Evolutionary conservation across 73 alveolate genomes (phyloP).

Genomic region (Stentor roeselii): DNA sequence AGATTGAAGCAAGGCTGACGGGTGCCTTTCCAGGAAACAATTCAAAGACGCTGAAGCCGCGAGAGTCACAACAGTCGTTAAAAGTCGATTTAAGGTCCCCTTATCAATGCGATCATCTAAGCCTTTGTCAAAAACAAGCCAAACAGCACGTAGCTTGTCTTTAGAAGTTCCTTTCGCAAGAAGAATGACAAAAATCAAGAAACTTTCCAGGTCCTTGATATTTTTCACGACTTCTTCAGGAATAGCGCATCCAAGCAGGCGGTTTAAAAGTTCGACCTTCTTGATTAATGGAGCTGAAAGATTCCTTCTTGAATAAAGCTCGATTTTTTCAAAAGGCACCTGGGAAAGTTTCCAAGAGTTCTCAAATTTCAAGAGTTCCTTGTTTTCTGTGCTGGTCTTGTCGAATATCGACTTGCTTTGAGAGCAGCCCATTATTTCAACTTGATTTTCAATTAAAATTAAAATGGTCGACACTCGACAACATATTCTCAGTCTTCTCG

Average conservation of each 20-base stretch:
- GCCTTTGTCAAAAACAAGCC: neutral
- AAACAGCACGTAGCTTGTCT: neutral
- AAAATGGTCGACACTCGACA: neutral
- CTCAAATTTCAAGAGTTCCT: neutral
- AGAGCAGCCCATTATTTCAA: constrained; percentile 30
- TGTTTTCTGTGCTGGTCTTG: neutral
- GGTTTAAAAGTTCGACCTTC: neutral
- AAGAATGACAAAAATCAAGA: neutral
- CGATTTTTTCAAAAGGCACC: too few species aligned
- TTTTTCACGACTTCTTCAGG: too few species aligned
- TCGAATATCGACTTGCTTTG: constrained; percentile 7
- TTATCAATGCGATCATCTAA: neutral
- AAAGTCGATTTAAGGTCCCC: neutral
- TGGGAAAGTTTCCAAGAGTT: too few species aligned
- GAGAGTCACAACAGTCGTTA: neutral
- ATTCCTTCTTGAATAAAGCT: neutral
- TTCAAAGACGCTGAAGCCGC: neutral
- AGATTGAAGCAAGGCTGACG: neutral
- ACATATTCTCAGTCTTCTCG: neutral
- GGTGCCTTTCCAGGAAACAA: neutral
- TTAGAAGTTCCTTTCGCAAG: neutral
- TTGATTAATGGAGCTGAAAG: neutral
- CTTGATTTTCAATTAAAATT: too few species aligned
- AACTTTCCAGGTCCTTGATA: neutral
- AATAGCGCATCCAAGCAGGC: neutral